phyloP scores from a whole-genome alignment of 495 filamentous ascomycete species.

The Daldinia loculata region DNA sequence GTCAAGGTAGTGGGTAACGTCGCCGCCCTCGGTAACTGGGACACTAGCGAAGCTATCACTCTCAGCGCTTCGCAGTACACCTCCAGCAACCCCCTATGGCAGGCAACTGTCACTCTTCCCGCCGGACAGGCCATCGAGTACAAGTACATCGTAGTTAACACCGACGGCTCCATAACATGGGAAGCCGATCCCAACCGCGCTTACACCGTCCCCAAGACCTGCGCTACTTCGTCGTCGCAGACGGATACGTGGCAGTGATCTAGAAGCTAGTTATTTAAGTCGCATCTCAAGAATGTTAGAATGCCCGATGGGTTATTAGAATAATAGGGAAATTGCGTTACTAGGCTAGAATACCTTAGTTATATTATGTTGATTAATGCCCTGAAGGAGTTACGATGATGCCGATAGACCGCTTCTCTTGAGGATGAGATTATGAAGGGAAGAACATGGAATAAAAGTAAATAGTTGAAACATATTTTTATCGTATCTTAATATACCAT shows the following conservation, averaged over 20 bases:
- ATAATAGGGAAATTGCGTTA: neutral
- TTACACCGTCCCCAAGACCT: slow-evolving; percentile 63
- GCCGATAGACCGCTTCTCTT: neutral
- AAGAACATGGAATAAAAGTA: neutral
- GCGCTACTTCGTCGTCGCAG: slow-evolving; percentile 53
- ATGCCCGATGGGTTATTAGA: neutral
- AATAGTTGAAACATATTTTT: neutral
- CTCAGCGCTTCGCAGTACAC: slow-evolving; percentile 66
- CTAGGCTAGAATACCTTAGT: neutral
- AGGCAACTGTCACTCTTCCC: slow-evolving; percentile 57
- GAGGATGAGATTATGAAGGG: neutral
- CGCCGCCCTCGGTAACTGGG: slow-evolving; percentile 65
- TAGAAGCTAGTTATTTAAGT: neutral
- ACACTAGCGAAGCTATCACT: slow-evolving; percentile 57
- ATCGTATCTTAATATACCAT: neutral
- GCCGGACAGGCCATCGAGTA: slow-evolving; percentile 67
- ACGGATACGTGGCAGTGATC: slow-evolving; percentile 52
- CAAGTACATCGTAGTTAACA: slow-evolving; percentile 70
- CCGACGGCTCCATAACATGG: slow-evolving; percentile 66
- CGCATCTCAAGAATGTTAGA: slow-evolving; percentile 1
- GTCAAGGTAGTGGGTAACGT: slow-evolving; percentile 67
- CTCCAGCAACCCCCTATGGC: slow-evolving; percentile 65
- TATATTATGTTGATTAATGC: neutral
- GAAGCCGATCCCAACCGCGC: slow-evolving; percentile 70
- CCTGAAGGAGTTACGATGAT: neutral